Evolutionary conservation across 2,329 filamentous ascomycete species (phyloP).

Genomic region (Albifimbria verrucaria): DNA sequence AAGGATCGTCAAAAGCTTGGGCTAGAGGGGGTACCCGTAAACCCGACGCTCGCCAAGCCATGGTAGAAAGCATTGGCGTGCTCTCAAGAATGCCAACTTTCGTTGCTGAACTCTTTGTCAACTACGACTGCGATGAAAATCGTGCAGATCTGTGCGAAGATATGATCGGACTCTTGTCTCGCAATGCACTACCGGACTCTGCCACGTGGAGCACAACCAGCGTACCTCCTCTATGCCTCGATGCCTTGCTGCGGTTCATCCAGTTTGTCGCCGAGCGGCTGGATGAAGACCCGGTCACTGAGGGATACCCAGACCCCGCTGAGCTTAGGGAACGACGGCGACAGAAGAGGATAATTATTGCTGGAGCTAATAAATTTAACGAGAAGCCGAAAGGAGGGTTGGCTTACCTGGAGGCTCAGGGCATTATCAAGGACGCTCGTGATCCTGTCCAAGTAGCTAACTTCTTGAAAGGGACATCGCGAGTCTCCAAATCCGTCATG

Average conservation of each 20-base stretch:
- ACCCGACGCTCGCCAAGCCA: slow-evolving; percentile 92
- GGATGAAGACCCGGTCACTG: slow-evolving; percentile 61
- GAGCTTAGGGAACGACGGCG: slow-evolving; percentile 67
- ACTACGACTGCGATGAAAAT: slow-evolving; percentile 95
- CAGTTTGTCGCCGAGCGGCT: slow-evolving; percentile 88
- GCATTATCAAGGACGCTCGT: slow-evolving; percentile 74
- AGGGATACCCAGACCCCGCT: slow-evolving; percentile 64
- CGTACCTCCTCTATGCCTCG: slow-evolving; percentile 89
- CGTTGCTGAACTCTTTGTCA: slow-evolving; percentile 93
- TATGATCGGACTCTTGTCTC: slow-evolving; percentile 85
- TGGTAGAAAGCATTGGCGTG: slow-evolving; percentile 95
- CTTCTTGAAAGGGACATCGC: slow-evolving; percentile 83
- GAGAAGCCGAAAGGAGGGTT: slow-evolving; percentile 89
- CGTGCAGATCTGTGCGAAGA: slow-evolving; percentile 91
- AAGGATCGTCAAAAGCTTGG: slow-evolving; percentile 91
- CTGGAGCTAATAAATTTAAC: slow-evolving; percentile 88
- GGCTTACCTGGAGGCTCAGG: slow-evolving; percentile 78
- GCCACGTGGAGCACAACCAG: slow-evolving; percentile 99
- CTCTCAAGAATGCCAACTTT: slow-evolving; percentile 90
- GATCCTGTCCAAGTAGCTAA: slow-evolving; percentile 76
- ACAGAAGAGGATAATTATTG: slow-evolving; percentile 84
- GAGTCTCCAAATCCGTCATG: slow-evolving; percentile 84
- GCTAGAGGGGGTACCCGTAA: slow-evolving; percentile 84
- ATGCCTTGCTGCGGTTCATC: slow-evolving; percentile 85
- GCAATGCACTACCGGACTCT: slow-evolving; percentile 94